Percentiles rank a stretch among this genome's conserved stretches.
phyloP scores from a whole-genome alignment of 192 early-diverging fungal genomes.

The Oehlia diaphana region DNA sequence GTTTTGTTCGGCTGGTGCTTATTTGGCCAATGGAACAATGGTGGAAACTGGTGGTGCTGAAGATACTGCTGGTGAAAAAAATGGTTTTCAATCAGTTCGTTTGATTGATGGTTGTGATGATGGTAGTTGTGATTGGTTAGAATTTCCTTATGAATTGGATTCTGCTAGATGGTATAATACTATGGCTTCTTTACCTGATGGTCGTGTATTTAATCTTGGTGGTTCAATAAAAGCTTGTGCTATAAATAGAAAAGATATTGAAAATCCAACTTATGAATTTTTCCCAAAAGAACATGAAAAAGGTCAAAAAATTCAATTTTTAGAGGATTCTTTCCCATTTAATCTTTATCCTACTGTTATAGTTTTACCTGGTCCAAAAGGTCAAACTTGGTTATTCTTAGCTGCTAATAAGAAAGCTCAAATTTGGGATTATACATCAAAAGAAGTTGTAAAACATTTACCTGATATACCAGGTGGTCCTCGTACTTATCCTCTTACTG shows the following conservation, averaged over 20 bases:
- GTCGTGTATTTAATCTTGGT: constrained; percentile 55
- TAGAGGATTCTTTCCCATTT: constrained; percentile 49
- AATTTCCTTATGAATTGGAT: constrained; percentile 37
- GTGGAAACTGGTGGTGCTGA: constrained; percentile 56
- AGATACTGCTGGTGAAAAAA: constrained; percentile 6
- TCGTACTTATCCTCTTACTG: constrained; percentile 60
- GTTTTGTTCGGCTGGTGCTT: constrained; percentile 60
- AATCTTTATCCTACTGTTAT: constrained; percentile 10
- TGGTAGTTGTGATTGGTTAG: constrained; percentile 45
- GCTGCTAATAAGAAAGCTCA: constrained; percentile 46
- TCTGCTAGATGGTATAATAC: constrained; percentile 45
- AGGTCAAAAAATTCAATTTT: constrained; percentile 35
- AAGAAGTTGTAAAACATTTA: constrained; percentile 39
- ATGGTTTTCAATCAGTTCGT: constrained; percentile 46
- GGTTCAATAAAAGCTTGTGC: constrained; percentile 49
- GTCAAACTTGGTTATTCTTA: constrained; percentile 37
- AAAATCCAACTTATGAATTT: constrained; percentile 51
- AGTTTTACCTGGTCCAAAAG: neutral
- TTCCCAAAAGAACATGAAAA: constrained; percentile 26
- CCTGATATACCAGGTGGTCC: constrained; percentile 48
- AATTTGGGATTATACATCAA: constrained; percentile 46
- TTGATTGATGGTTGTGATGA: constrained; percentile 51
- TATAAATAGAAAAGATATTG: constrained; percentile 43
- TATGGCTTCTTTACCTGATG: constrained; percentile 39
- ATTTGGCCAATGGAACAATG: constrained; percentile 53